A percentile compares a stretch with the other conserved stretches of the same genome.
Evolutionary conservation across 1,139 yeast species (phyloP).

Genomic region (Geotrichum bryndzae): DNA sequence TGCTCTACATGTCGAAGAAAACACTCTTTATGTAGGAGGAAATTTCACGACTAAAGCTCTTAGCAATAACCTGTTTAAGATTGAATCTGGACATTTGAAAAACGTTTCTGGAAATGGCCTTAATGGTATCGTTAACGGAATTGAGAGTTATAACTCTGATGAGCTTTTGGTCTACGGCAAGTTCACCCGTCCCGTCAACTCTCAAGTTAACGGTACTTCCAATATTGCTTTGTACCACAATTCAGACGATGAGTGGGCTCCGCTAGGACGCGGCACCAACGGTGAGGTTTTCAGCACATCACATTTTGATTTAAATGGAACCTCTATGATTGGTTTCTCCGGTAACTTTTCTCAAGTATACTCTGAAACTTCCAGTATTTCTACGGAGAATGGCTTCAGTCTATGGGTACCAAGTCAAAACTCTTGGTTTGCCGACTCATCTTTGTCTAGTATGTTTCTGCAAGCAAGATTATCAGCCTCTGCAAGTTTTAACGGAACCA

Average conservation of each 20-base stretch:
- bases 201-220: conserved; percentile 26
- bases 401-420: conserved; percentile 28
- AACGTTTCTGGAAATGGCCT: conserved; percentile 37
- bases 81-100: conserved; percentile 31
- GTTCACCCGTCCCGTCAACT: conserved; percentile 34
- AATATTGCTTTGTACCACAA: conserved; percentile 31
- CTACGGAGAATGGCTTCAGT: conserved; percentile 25
- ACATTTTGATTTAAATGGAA: conserved; percentile 26
- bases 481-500: conserved; percentile 15
- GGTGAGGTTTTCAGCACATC: conserved; percentile 28
- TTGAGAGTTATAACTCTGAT: conserved; percentile 26
- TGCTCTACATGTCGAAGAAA: conserved; percentile 8
- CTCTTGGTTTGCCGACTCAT: conserved; percentile 28
- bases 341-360: conserved; percentile 27
- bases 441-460: conserved; percentile 19
- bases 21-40: conserved; percentile 46
- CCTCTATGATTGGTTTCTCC: conserved; percentile 39
- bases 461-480: conserved; percentile 24
- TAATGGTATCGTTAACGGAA: conserved; percentile 36
- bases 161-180: conserved; percentile 37
- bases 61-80: conserved; percentile 26
- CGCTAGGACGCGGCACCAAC: conserved; percentile 29
- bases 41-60: conserved; percentile 40
- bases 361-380: conserved; percentile 12
- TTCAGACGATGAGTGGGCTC: conserved; percentile 23